Evolutionary conservation across 345 rosid species (phyloP).

Genomic region (Leavenworthia alabamica): DNA sequence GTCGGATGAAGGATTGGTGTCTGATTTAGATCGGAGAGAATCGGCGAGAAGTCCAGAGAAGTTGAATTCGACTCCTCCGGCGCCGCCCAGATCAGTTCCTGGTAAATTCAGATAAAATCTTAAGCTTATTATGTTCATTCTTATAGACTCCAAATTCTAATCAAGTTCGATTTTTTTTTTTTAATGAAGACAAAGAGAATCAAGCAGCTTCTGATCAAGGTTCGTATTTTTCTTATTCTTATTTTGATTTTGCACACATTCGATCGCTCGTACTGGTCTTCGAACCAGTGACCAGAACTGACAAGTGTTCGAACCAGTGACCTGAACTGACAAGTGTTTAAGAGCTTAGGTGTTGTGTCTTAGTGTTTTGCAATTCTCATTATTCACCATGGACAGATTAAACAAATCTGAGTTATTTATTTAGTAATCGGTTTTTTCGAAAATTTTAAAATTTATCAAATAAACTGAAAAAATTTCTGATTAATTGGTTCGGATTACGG

Average conservation of each 20-base stretch:
- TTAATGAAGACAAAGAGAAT: constrained; percentile 43
- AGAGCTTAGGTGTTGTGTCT: neutral
- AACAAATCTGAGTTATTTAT: too few relatives aligned
- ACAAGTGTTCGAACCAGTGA: too few relatives aligned
- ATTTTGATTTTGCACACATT: neutral
- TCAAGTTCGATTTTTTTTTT: neutral
- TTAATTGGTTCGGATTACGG: too few relatives aligned
- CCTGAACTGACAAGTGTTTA: neutral
- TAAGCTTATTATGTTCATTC: neutral
- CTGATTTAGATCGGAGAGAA: constrained; percentile 67
- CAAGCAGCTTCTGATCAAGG: constrained; percentile 33
- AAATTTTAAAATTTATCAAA: too few relatives aligned
- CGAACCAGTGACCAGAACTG: too few relatives aligned
- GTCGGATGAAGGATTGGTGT: constrained; percentile 50
- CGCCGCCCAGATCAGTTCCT: constrained; percentile 35
- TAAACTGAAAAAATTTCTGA: too few relatives aligned
- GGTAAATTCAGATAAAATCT: constrained; percentile 21
- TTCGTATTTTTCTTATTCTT: constrained; percentile 19
- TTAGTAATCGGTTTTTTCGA: too few relatives aligned
- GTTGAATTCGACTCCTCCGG: constrained; percentile 38
- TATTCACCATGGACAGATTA: too few relatives aligned
- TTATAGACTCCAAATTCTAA: neutral
- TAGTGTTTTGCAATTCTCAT: too few relatives aligned
- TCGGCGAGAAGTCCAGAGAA: constrained; percentile 39
- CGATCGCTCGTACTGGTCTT: neutral